Conservation (phyloP, 495 filamentous ascomycete species). For the Schizothecium vesticola region DNA sequence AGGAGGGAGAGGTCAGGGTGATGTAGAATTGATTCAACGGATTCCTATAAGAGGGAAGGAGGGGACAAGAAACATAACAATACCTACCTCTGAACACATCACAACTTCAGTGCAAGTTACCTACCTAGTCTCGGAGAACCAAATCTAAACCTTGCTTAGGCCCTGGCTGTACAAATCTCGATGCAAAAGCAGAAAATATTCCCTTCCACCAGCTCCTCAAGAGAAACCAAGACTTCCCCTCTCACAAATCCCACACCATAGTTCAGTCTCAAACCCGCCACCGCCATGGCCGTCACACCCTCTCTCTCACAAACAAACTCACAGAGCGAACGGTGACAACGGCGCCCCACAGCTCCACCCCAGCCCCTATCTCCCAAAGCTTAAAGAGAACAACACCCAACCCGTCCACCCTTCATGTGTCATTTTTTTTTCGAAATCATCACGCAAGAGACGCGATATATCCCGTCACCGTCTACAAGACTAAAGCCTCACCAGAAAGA, state of each 20-base stretch:
- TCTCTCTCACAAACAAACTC: background rate
- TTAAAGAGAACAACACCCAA: too few species aligned
- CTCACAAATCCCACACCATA: background rate
- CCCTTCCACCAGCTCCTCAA: background rate
- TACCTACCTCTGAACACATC: background rate
- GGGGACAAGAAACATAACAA: background rate
- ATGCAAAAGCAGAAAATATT: background rate
- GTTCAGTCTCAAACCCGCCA: background rate
- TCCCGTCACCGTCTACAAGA: background rate
- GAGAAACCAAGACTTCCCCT: background rate
- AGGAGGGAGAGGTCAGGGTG: constrained; percentile 9
- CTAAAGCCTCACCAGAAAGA: background rate
- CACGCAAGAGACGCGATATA: background rate
- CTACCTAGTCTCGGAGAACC: background rate
- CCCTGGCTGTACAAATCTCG: background rate
- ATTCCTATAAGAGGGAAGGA: background rate
- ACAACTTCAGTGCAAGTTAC: too few species aligned
- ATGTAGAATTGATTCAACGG: background rate
- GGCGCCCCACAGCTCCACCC: background rate
- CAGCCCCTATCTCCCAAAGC: background rate
- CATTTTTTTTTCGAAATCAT: too few species aligned
- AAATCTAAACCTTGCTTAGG: background rate
- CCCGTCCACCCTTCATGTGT: too few species aligned
- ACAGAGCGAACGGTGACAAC: background rate
- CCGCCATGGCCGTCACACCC: background rate